phyloP scores from a whole-genome alignment of 2,329 filamentous ascomycete genomes.

The Aspergillus sergii region DNA sequence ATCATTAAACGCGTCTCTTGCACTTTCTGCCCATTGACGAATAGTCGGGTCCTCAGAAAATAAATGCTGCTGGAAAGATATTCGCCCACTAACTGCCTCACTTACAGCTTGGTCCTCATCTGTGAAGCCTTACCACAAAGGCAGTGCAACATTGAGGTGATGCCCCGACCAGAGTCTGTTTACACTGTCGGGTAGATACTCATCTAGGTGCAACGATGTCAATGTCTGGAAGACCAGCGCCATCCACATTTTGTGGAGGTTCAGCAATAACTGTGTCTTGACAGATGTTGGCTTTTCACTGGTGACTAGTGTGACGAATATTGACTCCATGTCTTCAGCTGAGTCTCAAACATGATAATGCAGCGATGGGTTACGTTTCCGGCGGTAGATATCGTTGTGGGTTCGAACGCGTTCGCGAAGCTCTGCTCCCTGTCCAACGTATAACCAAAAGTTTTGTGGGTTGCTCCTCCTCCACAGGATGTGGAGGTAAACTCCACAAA shows the following conservation, averaged over 20 bases:
- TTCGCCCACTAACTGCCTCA: not conserved
- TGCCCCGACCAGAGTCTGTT: conserved; percentile 5
- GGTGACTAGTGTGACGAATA: conserved; percentile 13
- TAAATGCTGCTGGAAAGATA: not conserved
- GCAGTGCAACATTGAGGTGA: conserved; percentile 17
- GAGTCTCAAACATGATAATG: conserved; percentile 17
- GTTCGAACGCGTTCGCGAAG: conserved; percentile 5
- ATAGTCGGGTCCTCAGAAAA: too few species aligned
- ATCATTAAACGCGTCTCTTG: too few species aligned
- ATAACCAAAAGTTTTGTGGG: conserved; percentile 13
- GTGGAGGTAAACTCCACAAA: conserved; percentile 10
- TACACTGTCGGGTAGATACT: conserved; percentile 5
- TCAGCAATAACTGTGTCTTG: conserved; percentile 7
- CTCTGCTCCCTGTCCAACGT: conserved; percentile 13
- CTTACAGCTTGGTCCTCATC: not conserved
- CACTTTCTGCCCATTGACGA: too few species aligned
- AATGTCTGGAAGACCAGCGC: conserved; percentile 14
- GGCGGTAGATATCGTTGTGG: conserved; percentile 11
- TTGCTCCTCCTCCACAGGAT: conserved; percentile 11
- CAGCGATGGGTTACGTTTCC: conserved; percentile 1
- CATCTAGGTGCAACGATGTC: conserved; percentile 4
- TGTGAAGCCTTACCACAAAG: conserved; percentile 13
- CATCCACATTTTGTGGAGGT: conserved; percentile 15
- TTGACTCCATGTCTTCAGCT: conserved; percentile 7
- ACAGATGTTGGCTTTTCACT: not conserved